A percentile compares a stretch with the other conserved stretches of the same genome.
These are phyloP conservation scores for Fraxinus quadrangulata DNA, from an alignment of 257 asterid genomes.

Conservation along the genomic window DNA sequence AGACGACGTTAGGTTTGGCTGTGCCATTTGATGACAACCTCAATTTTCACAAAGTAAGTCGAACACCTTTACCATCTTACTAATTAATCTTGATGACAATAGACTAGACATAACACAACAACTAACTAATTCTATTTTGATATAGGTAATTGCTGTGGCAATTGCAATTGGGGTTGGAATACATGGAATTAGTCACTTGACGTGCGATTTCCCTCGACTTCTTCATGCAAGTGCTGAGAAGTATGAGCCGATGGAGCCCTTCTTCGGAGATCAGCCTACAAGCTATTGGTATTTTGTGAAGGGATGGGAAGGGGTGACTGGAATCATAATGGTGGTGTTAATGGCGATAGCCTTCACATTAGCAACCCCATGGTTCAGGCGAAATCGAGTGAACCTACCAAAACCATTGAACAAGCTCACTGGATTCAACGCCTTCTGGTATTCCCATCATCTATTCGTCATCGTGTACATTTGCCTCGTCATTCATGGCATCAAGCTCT, in stretches of 20 bases:
- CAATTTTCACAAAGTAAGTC: conserved; percentile 75
- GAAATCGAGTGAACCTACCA: conserved; percentile 55
- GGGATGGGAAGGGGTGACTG: conserved; percentile 78
- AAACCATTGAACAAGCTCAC: conserved; percentile 63
- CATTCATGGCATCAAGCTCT: conserved; percentile 77
- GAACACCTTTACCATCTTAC: not conserved
- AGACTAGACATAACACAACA: not conserved
- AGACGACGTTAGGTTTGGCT: conserved; percentile 57
- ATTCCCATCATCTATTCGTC: conserved; percentile 78
- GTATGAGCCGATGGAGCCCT: conserved; percentile 50
- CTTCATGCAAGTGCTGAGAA: conserved; percentile 43
- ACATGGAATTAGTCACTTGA: conserved; percentile 66
- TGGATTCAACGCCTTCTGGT: conserved; percentile 95
- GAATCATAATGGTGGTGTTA: conserved; percentile 72
- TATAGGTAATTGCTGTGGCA: conserved; percentile 68
- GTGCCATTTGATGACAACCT: conserved; percentile 88
- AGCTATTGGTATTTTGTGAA: conserved; percentile 69
- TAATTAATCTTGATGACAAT: not conserved
- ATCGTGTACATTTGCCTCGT: conserved; percentile 68
- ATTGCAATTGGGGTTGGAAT: conserved; percentile 71
- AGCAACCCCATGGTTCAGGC: conserved; percentile 80
- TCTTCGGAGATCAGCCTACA: conserved; percentile 60
- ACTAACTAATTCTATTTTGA: not conserved
- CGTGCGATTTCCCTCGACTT: conserved; percentile 75
- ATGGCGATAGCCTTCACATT: conserved; percentile 84